Base-by-base conservation (phyloP, 371 early-diverging fungal genomes). In the Haplosporangium sp. region DNA sequence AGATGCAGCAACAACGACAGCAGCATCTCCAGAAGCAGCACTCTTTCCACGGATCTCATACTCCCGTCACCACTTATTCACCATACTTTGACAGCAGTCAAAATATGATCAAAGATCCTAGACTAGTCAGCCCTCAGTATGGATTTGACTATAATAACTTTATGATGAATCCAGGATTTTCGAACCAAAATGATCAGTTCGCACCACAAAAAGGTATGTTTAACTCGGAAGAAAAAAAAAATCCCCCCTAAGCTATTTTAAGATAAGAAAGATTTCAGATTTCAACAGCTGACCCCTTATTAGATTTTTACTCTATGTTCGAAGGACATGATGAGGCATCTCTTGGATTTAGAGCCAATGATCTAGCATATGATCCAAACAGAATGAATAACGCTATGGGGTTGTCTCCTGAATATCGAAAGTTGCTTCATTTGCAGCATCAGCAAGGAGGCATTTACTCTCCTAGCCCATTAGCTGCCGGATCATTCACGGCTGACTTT, bases 1-100 rank as follows among this genome's bases (percentile, higher is more conserved):
- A 85, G 45, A 69, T 79, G 63, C 78, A 77, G 62, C 76, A 78
- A 17, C 76, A 83, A 50, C 79, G 78, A 42, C 86, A 86, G 39
- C 71, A 57, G n/a, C 83, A 61, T 38, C 76, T 63, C 67, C 77
- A 79, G 58, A 57, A 76, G 61, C 57, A 76, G 48, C 78, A 78
- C 4, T 44, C 69, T 4, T 59, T 53, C 64, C 78, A 78, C 47
- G 78, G 78, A 53, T 78, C 78, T 0, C 78, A 78, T 52, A 78
- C 78, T 7, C 78, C 78, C 3, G 70, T 78, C 55, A 78, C 83
- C 58, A 74, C 81, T 39, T 71, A 72, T 45, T 77, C 71, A 44
- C 75, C 74, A 8, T 84, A 76, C 55, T 82, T 81, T 67, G 74
- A 77, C n/a, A 27, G 27, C 27, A 77, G 63, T 60, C 71, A 76